Evolutionary conservation across 805 yeast species (phyloP).

Genomic region (Hemisphaericaspora nanyangensis): DNA sequence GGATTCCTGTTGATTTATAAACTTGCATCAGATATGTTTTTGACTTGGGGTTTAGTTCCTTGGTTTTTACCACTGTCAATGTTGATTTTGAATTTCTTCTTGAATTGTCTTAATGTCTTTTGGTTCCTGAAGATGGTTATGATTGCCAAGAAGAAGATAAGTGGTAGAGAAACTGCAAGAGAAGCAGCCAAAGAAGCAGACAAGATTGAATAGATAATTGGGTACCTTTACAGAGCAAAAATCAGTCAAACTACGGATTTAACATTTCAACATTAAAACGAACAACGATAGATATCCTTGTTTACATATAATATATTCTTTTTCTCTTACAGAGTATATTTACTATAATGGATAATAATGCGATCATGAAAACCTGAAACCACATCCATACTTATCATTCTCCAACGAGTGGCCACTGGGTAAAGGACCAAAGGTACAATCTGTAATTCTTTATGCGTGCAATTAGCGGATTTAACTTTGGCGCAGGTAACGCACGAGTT

Average conservation of each 20-base stretch:
- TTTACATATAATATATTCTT: too few species aligned
- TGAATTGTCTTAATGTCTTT: slow-evolving; percentile 65
- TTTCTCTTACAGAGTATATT: too few species aligned
- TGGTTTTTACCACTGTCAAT: slow-evolving; percentile 45
- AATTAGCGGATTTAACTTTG: neutral
- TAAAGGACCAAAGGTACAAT: neutral
- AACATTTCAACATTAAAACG: too few species aligned
- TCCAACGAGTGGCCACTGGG: neutral
- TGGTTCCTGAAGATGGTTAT: slow-evolving; percentile 90
- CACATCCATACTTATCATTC: neutral
- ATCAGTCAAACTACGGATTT: too few species aligned
- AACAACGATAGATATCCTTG: too few species aligned
- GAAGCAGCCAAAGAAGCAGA: slow-evolving; percentile 16
- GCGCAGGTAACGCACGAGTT: neutral
- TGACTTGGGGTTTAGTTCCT: slow-evolving; percentile 44
- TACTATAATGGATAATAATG: too few species aligned
- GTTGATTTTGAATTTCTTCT: slow-evolving; percentile 53
- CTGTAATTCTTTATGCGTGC: neutral
- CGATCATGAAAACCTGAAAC: neutral
- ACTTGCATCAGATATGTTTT: slow-evolving; percentile 47
- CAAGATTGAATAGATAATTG: slow-evolving; percentile 14
- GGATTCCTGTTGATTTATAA: slow-evolving; percentile 70
- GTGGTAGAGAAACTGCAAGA: slow-evolving; percentile 11
- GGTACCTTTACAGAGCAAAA: too few species aligned
- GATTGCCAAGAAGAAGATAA: slow-evolving; percentile 57